These are phyloP conservation scores for Discostella stelligeroides DNA, from an alignment of 108 stramenopile species.

Conservation along the genomic window DNA sequence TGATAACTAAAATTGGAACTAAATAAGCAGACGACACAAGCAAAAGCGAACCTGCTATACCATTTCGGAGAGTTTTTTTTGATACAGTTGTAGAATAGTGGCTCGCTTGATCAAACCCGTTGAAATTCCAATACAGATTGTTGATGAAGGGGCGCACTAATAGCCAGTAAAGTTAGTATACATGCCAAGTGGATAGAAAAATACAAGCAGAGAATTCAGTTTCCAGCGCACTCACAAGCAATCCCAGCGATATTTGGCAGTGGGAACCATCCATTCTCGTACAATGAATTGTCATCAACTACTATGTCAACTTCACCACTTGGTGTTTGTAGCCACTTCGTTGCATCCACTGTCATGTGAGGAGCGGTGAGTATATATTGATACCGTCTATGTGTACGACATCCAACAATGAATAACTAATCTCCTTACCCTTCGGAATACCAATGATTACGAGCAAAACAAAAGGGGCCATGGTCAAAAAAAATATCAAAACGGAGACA, in stretches of 20 bases:
- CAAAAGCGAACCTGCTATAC: constrained; percentile 38
- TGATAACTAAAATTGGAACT: constrained; percentile 57
- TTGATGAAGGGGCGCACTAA: constrained; percentile 58
- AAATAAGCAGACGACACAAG: constrained; percentile 48
- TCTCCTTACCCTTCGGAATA: constrained; percentile 37
- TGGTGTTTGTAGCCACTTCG: constrained; percentile 60
- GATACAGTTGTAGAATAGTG: constrained; percentile 67
- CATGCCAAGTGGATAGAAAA: not conserved
- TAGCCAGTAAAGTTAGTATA: not conserved
- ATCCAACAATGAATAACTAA: not conserved
- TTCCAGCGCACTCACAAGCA: constrained; percentile 26
- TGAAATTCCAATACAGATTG: constrained; percentile 75
- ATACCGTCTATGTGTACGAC: not conserved
- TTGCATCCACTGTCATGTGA: constrained; percentile 53
- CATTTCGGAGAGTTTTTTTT: constrained; percentile 45
- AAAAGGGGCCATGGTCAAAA: constrained; percentile 67
- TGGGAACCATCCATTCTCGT: constrained; percentile 37
- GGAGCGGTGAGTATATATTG: not conserved
- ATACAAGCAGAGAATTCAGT: not conserved
- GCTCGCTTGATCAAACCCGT: constrained; percentile 66
- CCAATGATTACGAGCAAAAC: constrained; percentile 59
- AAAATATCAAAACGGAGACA: constrained; percentile 43
- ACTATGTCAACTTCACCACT: constrained; percentile 15
- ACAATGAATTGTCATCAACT: constrained; percentile 35
- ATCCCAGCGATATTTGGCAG: constrained; percentile 41